A percentile compares a stretch with the other conserved stretches of the same genome.
phyloP scores from a whole-genome alignment of 306 rosid species.

The Comarum palustre region DNA sequence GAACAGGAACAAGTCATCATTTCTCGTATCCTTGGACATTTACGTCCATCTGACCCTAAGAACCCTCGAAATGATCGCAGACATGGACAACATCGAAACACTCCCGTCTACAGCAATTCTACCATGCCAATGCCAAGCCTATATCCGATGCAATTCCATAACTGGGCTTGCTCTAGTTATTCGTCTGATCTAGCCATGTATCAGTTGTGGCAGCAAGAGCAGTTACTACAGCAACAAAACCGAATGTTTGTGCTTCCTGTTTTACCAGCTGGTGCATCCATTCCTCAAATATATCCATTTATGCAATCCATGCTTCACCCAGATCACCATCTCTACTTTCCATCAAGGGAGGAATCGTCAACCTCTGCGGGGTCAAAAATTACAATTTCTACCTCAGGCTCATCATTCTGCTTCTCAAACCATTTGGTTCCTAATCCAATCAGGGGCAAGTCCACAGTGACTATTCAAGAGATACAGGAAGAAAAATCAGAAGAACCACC shows the following conservation, averaged over 20 bases:
- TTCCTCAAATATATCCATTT: conserved; percentile 54
- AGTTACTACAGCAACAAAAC: conserved; percentile 54
- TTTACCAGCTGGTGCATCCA: conserved; percentile 43
- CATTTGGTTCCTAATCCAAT: conserved; percentile 38
- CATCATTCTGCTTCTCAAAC: conserved; percentile 51
- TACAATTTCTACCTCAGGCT: conserved; percentile 45
- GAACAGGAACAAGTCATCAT: conserved; percentile 68
- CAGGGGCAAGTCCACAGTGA: conserved; percentile 55
- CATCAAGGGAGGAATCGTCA: conserved; percentile 44
- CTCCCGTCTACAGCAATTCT: conserved; percentile 32
- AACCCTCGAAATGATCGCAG: conserved; percentile 31
- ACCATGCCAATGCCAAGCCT: conserved; percentile 33
- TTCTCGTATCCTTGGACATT: conserved; percentile 54
- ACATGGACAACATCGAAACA: conserved; percentile 31
- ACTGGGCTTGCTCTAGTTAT: conserved; percentile 45
- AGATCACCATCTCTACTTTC: conserved; percentile 51
- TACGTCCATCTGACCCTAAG: conserved; percentile 37
- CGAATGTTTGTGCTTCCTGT: conserved; percentile 49
- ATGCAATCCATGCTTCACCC: conserved; percentile 64
- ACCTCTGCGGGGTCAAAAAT: conserved; percentile 47
- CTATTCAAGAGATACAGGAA: conserved; percentile 74
- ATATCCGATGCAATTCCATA: conserved; percentile 46
- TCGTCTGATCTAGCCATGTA: conserved; percentile 53
- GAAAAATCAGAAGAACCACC: conserved; percentile 49
- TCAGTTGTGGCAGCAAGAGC: conserved; percentile 77